Percentiles rank a stretch among this genome's conserved stretches.
phyloP scores from a whole-genome alignment of 257 asterid genomes.

The Rehmannia glutinosa region DNA sequence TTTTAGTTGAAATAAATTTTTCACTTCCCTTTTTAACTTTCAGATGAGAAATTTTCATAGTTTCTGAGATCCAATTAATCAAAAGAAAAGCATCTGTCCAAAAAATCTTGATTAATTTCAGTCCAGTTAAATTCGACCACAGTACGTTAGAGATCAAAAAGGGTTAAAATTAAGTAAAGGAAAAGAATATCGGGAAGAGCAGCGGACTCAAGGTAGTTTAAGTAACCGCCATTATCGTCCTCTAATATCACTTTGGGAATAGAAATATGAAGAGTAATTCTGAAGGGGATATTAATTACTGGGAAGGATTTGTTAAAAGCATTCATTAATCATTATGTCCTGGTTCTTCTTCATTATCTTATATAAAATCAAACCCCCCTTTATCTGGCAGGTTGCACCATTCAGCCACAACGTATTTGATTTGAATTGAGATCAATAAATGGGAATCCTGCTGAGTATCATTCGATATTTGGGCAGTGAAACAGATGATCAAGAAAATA shows the following conservation, averaged over 20 bases:
- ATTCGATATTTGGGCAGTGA: neutral
- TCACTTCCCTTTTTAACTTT: too few relatives aligned
- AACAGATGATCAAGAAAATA: neutral
- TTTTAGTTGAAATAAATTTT: too few relatives aligned
- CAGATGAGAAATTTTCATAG: too few relatives aligned
- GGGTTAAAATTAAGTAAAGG: neutral
- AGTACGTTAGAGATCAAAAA: too few relatives aligned
- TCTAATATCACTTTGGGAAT: neutral
- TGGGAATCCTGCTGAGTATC: constrained; percentile 8
- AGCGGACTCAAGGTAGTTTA: neutral
- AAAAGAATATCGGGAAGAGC: neutral
- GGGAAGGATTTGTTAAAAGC: too few relatives aligned
- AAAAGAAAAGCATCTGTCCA: too few relatives aligned
- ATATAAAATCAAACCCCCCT: too few relatives aligned
- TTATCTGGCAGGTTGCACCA: neutral
- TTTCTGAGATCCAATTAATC: too few relatives aligned
- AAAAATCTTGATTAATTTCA: neutral
- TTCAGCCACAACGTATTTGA: neutral
- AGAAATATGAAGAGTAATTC: too few relatives aligned
- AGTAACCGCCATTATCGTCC: neutral
- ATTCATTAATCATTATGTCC: too few relatives aligned
- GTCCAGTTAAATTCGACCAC: neutral
- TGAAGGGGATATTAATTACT: too few relatives aligned
- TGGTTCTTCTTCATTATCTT: too few relatives aligned
- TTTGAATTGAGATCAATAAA: constrained; percentile 3